Percentiles rank a stretch among this genome's conserved stretches.
Conservation (phyloP, 345 rosid genomes). For the Mercurialis annua region DNA sequence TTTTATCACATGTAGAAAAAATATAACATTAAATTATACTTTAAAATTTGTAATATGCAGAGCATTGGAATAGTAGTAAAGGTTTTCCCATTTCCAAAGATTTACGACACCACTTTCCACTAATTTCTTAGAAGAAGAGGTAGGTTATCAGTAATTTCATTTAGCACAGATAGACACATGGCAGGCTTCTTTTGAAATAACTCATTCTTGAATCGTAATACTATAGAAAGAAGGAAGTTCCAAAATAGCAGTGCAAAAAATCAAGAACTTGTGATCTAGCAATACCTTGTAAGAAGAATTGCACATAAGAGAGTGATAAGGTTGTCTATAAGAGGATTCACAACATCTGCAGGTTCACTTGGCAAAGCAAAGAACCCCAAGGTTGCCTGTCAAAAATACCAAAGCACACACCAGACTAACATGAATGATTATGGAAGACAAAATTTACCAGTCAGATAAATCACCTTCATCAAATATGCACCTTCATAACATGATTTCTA, state of each 20-base stretch:
- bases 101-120: not conserved
- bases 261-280: slow-evolving; percentile 5
- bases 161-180: not conserved
- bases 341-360: slow-evolving; percentile 80
- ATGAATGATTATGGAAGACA: not conserved
- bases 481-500: slow-evolving; percentile 91
- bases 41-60: slow-evolving; percentile 4
- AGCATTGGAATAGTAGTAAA: not conserved
- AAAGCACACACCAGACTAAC: slow-evolving; percentile 8
- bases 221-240: not conserved
- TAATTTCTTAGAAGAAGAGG: not conserved
- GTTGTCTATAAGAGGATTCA: slow-evolving; percentile 81
- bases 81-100: not conserved
- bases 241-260: not conserved
- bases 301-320: slow-evolving; percentile 93
- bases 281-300: slow-evolving; percentile 92
- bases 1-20: not conserved
- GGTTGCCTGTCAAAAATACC: slow-evolving; percentile 67
- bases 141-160: not conserved
- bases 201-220: not conserved
- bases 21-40: not conserved
- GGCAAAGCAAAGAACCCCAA: slow-evolving; percentile 93
- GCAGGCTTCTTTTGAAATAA: not conserved
- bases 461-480: slow-evolving; percentile 21
- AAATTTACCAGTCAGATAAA: not conserved